Evolutionary conservation across 2,329 filamentous ascomycete species (phyloP), one percentile per base, ranked within the genome.

Genomic region (Diaporthe velutina): DNA sequence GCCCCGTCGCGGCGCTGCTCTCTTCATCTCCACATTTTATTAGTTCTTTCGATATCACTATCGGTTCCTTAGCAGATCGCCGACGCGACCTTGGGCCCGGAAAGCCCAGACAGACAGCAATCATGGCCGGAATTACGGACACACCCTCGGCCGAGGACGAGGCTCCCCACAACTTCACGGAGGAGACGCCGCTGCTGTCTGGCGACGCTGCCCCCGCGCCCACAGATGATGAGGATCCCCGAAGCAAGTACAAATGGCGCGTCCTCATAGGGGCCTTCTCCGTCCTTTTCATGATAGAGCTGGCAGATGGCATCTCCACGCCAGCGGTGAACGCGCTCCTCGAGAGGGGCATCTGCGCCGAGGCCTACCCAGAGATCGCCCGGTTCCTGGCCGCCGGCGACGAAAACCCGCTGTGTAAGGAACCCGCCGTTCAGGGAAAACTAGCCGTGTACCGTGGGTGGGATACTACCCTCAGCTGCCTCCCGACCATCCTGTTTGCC

Each of bases 341-440:
- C 77, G 90, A 92, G 79, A 83, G 85, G 70, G 85, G 90, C 60
- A 85, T 90, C 58, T 91, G 90, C 79, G 86, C 86, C 33, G 78
- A 83, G 22, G 84, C 86, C 75, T 88, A 86, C 76, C 85, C 87
- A 7, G 81, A 84, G 2, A 80, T 85, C 58, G 78, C 83, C 33
- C 79, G 84, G 0, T 77, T 77, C 42, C 77, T 76, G 60, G 70
- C 75, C 58, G 78, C 70, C 4, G 75, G 81, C 78, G 70, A 81
- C 2, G 87, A 89, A 73, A 79, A 82, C 58, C 81, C 84, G 25
- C 79, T 79, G 8, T 91, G 90, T 82, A 91, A 91, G 78, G 79
- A 80, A 4, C 79, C 83, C 0, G 80, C 82, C 3, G 87, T 92
- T 0, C 89, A 91, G 77, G 83, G 85, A 35, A 83, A 85, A 28